Evolutionary conservation across 305 asterid genomes (phyloP), one percentile per base, ranked within the genome.

Genomic region (Lippia alba): DNA sequence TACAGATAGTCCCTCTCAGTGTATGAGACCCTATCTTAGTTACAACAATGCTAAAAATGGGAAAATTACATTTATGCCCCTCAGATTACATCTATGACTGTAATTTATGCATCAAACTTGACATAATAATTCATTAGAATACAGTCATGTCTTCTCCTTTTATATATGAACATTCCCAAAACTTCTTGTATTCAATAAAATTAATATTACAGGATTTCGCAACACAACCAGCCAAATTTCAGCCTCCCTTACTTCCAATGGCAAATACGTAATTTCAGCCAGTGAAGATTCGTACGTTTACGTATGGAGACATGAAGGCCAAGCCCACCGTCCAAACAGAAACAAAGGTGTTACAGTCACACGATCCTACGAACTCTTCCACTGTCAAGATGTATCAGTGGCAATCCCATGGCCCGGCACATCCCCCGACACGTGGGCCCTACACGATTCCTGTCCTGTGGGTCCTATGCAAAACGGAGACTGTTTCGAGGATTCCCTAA

Each of bases 371-470:
- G 99, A 95, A 80, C 82, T 83, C 73, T 95, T 95, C 69, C 96
- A 90, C 72, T 90, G 97, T 78, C 97, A 83, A 86, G 99, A 95
- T 69, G 98, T 95, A 53, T 87, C 99, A 4, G 82, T 80, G 49
- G 99, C 99, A 67, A 85, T 92, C 81, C 96, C 99, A 16, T 95
- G 98, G 99, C 99, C 96, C 7, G 94, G 97, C 33, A 65, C 83
- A 67, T 72, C 84, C 41, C 6, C 41, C 0, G 85, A 81, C 41
- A 60, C 86, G 6, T 81, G 81, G 84, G 79, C 41, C 59, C 76
- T 53, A 73, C 91, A 72, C 55, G 77, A 84, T 48, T 54, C 69
- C 36, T 70, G 72, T 18, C 72, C 81, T 12, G 63, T 71, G 46
- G 86, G 66, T 4, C 49, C 49, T 11, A 36, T 8, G 6, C 86